These are phyloP conservation scores for Trichoderma sp. DNA, from an alignment of 2,329 filamentous ascomycete species.

Conservation along the genomic window DNA sequence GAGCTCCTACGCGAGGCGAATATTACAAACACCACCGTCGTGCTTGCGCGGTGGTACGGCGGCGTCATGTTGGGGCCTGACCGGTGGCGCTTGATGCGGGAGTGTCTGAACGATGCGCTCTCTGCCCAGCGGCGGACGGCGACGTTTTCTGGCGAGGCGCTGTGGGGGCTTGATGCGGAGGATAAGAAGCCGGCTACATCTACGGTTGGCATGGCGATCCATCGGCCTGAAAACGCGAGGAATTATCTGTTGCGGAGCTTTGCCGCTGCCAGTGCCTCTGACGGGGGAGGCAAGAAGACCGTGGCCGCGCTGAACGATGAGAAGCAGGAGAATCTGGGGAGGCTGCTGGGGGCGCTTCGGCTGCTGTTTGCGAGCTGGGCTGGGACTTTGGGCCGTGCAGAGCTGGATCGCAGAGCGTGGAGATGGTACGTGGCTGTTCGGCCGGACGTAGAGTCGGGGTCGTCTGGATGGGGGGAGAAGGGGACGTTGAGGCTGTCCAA, in stretches of 20 bases:
- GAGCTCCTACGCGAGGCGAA: conserved; percentile 54
- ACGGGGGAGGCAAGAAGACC: conserved; percentile 49
- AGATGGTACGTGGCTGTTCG: conserved; percentile 77
- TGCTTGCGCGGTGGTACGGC: conserved; percentile 64
- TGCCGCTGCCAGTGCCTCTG: conserved; percentile 40
- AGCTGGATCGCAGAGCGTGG: conserved; percentile 78
- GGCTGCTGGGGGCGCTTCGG: conserved; percentile 71
- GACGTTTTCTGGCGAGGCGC: conserved; percentile 50
- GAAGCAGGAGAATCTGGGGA: conserved; percentile 68
- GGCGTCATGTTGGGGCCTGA: conserved; percentile 63
- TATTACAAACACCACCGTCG: conserved; percentile 55
- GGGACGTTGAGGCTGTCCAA: conserved; percentile 65
- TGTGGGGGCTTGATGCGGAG: conserved; percentile 63
- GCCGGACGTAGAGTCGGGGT: conserved; percentile 73
- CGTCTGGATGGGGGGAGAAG: conserved; percentile 82
- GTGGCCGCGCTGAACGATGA: conserved; percentile 55
- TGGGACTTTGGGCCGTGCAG: conserved; percentile 58
- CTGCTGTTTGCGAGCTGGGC: conserved; percentile 75
- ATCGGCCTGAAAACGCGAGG: conserved; percentile 69
- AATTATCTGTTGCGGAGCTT: conserved; percentile 63
- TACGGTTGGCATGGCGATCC: conserved; percentile 65
- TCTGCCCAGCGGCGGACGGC: conserved; percentile 48
- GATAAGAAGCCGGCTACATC: conserved; percentile 47
- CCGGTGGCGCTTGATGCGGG: conserved; percentile 63
- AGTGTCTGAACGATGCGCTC: conserved; percentile 57